Evolutionary conservation across 169 alveolate genomes (phyloP).

Genomic region (Cryptosporidium viatorum): DNA sequence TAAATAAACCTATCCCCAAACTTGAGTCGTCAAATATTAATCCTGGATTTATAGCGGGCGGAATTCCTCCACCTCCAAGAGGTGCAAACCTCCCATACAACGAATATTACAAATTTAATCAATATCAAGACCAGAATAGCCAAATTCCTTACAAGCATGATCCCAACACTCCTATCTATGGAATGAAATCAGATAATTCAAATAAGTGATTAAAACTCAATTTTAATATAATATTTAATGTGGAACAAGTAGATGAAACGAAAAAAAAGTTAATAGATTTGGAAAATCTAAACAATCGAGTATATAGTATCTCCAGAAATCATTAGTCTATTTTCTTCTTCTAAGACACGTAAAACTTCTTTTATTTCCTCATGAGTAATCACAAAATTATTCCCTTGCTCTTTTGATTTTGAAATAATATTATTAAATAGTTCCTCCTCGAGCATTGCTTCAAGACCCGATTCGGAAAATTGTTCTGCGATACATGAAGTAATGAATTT

Average conservation of each 20-base stretch:
- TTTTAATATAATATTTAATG: background rate
- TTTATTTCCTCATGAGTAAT: constrained; percentile 39
- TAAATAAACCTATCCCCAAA: background rate
- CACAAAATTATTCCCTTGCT: background rate
- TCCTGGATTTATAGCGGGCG: constrained; percentile 75
- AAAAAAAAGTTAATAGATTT: background rate
- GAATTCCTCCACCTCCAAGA: constrained; percentile 75
- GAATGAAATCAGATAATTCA: constrained; percentile 8
- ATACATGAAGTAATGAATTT: constrained; percentile 22
- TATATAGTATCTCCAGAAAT: constrained; percentile 53
- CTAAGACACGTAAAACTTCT: constrained; percentile 15
- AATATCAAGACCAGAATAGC: background rate
- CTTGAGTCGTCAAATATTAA: constrained; percentile 34
- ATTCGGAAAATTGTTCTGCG: constrained; percentile 66
- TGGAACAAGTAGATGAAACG: background rate
- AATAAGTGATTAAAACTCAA: background rate
- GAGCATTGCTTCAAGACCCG: constrained; percentile 64
- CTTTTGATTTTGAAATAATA: constrained; percentile 5
- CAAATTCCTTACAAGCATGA: background rate
- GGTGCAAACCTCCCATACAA: background rate
- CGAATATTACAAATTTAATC: background rate
- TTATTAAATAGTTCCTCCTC: constrained; percentile 8
- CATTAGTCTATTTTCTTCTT: constrained; percentile 66
- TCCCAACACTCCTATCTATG: background rate
- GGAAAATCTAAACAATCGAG: constrained; percentile 20